phyloP scores from a whole-genome alignment of 2,329 filamentous ascomycete genomes.

The Eurotiales sp. region DNA sequence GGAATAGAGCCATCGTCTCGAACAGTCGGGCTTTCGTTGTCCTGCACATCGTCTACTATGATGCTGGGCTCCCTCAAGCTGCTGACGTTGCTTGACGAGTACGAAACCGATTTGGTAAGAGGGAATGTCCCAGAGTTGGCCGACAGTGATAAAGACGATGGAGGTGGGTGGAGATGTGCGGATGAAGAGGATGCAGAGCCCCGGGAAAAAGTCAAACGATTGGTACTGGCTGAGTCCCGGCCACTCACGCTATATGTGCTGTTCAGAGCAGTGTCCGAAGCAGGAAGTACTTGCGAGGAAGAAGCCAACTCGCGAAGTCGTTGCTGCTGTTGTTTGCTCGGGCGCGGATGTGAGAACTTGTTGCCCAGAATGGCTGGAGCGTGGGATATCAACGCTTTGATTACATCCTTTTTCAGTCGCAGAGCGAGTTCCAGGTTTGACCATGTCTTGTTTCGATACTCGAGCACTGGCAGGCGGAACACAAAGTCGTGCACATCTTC shows the following conservation, averaged over 20 bases:
- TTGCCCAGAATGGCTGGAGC: constrained; percentile 96
- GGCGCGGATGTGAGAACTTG: constrained; percentile 87
- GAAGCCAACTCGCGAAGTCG: constrained; percentile 81
- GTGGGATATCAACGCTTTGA: constrained; percentile 89
- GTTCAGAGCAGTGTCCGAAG: constrained; percentile 24
- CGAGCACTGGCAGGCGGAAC: constrained; percentile 87
- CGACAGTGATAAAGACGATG: constrained; percentile 32
- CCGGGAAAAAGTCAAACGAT: constrained; percentile 25
- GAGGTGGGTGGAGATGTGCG: not conserved
- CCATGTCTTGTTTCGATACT: constrained; percentile 99
- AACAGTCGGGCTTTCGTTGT: constrained; percentile 21
- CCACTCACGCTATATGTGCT: constrained; percentile 30
- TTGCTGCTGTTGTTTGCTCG: constrained; percentile 72
- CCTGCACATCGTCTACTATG: constrained; percentile 23
- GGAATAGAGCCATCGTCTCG: constrained; percentile 25
- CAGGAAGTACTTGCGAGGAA: constrained; percentile 58
- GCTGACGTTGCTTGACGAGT: constrained; percentile 27
- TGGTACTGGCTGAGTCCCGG: constrained; percentile 32
- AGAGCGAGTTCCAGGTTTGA: constrained; percentile 93
- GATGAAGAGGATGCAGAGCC: constrained; percentile 16
- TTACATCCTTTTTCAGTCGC: constrained; percentile 88
- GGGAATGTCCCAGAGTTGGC: constrained; percentile 34
- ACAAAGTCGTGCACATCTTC: constrained; percentile 98
- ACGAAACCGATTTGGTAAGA: constrained; percentile 32
- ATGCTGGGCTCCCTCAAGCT: constrained; percentile 22